Evolutionary conservation across 495 filamentous ascomycete genomes (phyloP).

Genomic region (Penicillium dipodomyicola): DNA sequence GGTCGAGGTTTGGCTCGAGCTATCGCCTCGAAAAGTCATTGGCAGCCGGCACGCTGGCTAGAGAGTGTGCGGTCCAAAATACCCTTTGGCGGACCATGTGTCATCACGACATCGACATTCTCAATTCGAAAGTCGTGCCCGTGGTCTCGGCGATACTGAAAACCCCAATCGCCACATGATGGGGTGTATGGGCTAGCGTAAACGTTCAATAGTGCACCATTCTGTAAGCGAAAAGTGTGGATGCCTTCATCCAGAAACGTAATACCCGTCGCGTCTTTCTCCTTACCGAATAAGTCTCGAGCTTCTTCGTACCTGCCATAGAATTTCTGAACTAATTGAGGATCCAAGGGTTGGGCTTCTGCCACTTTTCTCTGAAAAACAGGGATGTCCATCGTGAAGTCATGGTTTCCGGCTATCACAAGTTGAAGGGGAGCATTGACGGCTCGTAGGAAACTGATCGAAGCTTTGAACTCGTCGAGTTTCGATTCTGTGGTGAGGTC

Average conservation of each 20-base stretch:
- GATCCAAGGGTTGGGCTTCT: slow-evolving; percentile 29
- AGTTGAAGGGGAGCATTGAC: slow-evolving; percentile 64
- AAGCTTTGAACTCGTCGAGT: slow-evolving; percentile 49
- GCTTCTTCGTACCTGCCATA: slow-evolving; percentile 36
- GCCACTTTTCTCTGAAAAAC: slow-evolving; percentile 32
- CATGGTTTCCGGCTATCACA: slow-evolving; percentile 74
- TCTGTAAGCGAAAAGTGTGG: slow-evolving; percentile 51
- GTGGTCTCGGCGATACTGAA: slow-evolving; percentile 51
- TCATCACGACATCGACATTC: slow-evolving; percentile 59
- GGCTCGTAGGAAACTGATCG: slow-evolving; percentile 48
- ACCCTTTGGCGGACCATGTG: slow-evolving; percentile 63
- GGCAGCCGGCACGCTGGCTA: slow-evolving; percentile 51
- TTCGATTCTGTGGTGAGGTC: slow-evolving; percentile 62
- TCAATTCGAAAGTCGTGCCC: slow-evolving; percentile 50
- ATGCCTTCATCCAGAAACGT: slow-evolving; percentile 61
- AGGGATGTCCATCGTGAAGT: slow-evolving; percentile 58
- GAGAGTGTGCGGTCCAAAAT: slow-evolving; percentile 48
- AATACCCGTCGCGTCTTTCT: slow-evolving; percentile 41
- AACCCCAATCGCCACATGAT: slow-evolving; percentile 53
- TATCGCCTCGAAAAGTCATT: slow-evolving; percentile 55
- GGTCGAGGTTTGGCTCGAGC: slow-evolving; percentile 54
- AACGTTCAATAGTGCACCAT: slow-evolving; percentile 57
- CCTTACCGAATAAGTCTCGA: slow-evolving; percentile 25
- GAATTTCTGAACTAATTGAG: slow-evolving; percentile 19
- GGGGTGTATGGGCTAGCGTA: slow-evolving; percentile 69